These are phyloP conservation scores for Dunaliella primolecta DNA, from an alignment of 139 green algal genomes.

Conservation along the genomic window DNA sequence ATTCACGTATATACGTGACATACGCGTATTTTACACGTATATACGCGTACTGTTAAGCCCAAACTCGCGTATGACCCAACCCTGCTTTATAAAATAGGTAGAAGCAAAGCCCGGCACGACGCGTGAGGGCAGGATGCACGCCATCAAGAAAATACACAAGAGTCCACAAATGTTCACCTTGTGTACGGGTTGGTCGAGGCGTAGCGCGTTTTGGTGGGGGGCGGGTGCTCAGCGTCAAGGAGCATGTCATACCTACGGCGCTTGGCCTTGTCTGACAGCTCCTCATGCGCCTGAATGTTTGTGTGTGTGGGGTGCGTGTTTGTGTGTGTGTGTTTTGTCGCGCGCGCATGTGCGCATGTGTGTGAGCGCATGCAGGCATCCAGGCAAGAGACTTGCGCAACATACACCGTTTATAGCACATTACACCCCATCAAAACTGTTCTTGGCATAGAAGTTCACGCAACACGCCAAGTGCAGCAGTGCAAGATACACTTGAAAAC, in stretches of 20 bases:
- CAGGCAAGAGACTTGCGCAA: not conserved
- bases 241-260: conserved; percentile 52
- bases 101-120: no score
- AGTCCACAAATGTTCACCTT: not conserved
- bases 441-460: no score
- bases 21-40: not conserved
- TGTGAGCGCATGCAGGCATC: not conserved
- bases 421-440: no score
- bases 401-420: not conserved
- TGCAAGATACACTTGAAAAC: not conserved
- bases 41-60: not conserved
- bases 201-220: not conserved
- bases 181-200: not conserved
- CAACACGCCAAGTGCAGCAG: no score
- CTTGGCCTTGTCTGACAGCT: conserved; percentile 42
- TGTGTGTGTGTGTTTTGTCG: not conserved
- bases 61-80: not conserved
- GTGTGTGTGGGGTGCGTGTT: not conserved
- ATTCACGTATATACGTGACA: not conserved
- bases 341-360: not conserved
- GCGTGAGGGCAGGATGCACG: no score
- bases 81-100: no score
- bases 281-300: conserved; percentile 38
- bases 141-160: not conserved
- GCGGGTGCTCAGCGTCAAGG: conserved; percentile 29